These are phyloP conservation scores for Clavaria fumosa DNA, from an alignment of 768 basidiomycete genomes.

Conservation along the genomic window DNA sequence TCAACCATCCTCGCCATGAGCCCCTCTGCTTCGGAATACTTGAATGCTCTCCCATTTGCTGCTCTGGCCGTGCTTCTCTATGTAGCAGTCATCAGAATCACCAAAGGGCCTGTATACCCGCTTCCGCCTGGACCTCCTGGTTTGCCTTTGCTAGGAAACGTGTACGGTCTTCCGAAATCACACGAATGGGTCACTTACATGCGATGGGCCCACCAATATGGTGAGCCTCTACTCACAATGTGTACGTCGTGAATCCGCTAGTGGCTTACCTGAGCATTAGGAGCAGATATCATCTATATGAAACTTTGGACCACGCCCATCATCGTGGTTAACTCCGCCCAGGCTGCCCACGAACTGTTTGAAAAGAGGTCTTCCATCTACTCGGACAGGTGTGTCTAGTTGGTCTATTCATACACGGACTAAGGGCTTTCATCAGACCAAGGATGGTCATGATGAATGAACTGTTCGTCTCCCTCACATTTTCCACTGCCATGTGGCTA, in stretches of 20 bases:
- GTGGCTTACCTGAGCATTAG: slow-evolving; percentile 9
- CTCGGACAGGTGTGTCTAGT: slow-evolving; percentile 20
- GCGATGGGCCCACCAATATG: slow-evolving; percentile 11
- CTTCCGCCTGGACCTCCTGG: slow-evolving; percentile 17
- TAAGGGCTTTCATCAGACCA: slow-evolving; percentile 11
- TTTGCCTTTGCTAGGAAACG: slow-evolving; percentile 15
- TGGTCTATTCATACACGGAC: background rate
- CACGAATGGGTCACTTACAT: slow-evolving; percentile 13
- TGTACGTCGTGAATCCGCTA: background rate
- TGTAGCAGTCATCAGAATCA: too few species aligned
- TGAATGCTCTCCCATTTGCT: too few species aligned
- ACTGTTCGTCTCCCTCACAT: slow-evolving; percentile 8
- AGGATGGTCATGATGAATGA: slow-evolving; percentile 18
- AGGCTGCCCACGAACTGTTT: slow-evolving; percentile 24
- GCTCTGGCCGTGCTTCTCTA: too few species aligned
- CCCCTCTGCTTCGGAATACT: too few species aligned
- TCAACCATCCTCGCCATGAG: too few species aligned
- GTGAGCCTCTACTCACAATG: slow-evolving; percentile 7
- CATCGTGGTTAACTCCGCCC: slow-evolving; percentile 22
- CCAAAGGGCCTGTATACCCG: too few species aligned
- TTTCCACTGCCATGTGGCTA: background rate
- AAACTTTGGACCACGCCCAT: slow-evolving; percentile 18
- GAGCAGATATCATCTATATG: slow-evolving; percentile 19
- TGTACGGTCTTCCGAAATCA: slow-evolving; percentile 11
- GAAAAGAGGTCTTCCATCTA: slow-evolving; percentile 28